phyloP scores from a whole-genome alignment of 2,329 filamentous ascomycete species.

The Penicillium sp. region DNA sequence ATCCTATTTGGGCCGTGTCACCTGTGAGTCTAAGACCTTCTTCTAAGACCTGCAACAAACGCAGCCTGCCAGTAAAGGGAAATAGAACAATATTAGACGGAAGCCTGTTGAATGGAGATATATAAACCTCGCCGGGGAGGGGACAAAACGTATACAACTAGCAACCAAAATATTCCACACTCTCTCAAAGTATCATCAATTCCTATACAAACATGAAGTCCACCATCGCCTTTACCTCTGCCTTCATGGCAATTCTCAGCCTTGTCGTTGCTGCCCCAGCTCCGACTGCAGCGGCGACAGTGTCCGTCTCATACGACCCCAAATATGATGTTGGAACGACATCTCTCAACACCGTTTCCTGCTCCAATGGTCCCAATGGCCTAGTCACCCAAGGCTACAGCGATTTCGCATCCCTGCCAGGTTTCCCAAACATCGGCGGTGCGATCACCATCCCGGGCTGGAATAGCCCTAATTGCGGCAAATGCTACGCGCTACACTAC shows the following conservation, averaged over 20 bases:
- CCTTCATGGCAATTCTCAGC: constrained; percentile 21
- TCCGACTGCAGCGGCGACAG: constrained; percentile 15
- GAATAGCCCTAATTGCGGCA: constrained; percentile 50
- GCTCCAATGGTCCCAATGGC: constrained; percentile 37
- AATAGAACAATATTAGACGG: constrained; percentile 8
- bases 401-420: constrained; percentile 45
- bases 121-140: constrained; percentile 3
- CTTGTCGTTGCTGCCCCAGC: constrained; percentile 23
- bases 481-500: constrained; percentile 52
- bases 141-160: not conserved
- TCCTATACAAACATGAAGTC: constrained; percentile 23
- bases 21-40: constrained; percentile 18
- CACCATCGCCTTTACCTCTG: constrained; percentile 15
- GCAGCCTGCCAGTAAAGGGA: constrained; percentile 1
- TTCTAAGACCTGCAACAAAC: constrained; percentile 16
- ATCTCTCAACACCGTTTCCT: constrained; percentile 52
- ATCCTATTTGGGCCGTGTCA: constrained; percentile 3
- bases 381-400: constrained; percentile 30
- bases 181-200: not conserved
- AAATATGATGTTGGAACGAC: constrained; percentile 63
- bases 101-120: constrained; percentile 8
- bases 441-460: constrained; percentile 47
- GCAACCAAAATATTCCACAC: not conserved
- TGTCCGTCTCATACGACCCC: constrained; percentile 66
- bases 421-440: constrained; percentile 51